A percentile compares a stretch with the other conserved stretches of the same genome.
phyloP scores from a whole-genome alignment of 2,329 filamentous ascomycete species.

The Ophiocordyceps unilateralis region DNA sequence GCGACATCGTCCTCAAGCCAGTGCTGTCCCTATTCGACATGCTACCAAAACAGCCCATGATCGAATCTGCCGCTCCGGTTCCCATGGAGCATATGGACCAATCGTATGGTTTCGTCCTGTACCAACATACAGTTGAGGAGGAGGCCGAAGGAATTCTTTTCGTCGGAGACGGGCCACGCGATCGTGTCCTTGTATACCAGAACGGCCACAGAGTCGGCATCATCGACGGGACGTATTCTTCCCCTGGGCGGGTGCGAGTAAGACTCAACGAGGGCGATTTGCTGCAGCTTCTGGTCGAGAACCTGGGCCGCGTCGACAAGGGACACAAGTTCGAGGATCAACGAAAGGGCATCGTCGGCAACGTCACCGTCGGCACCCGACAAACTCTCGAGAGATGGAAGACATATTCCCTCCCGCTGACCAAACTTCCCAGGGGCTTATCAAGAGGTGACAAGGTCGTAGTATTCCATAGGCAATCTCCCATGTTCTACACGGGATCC shows the following conservation, averaged over 20 bases:
- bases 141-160: constrained; percentile 15
- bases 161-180: constrained; percentile 24
- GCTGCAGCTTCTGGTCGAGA: constrained; percentile 28
- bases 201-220: constrained; percentile 23
- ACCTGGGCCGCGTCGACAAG: constrained; percentile 31
- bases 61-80: constrained; percentile 12
- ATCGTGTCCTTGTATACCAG: constrained; percentile 29
- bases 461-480: constrained; percentile 1
- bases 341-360: constrained; percentile 25
- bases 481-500: constrained; percentile 7
- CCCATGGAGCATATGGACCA: constrained; percentile 29
- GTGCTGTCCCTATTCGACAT: constrained; percentile 19
- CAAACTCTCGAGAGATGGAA: constrained; percentile 18
- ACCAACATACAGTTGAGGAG: constrained; percentile 16
- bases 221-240: constrained; percentile 26
- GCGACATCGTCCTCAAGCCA: constrained; percentile 19
- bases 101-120: constrained; percentile 25
- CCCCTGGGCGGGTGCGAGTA: constrained; percentile 19
- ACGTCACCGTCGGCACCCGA: constrained; percentile 20
- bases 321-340: constrained; percentile 23
- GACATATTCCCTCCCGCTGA: constrained; percentile 16
- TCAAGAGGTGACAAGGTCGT: not conserved
- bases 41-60: constrained; percentile 6
- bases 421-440: not conserved
- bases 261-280: constrained; percentile 19